Evolutionary conservation across 1,284 basidiomycete species (phyloP).

Genomic region (Melampsora abietis-canadensis): DNA sequence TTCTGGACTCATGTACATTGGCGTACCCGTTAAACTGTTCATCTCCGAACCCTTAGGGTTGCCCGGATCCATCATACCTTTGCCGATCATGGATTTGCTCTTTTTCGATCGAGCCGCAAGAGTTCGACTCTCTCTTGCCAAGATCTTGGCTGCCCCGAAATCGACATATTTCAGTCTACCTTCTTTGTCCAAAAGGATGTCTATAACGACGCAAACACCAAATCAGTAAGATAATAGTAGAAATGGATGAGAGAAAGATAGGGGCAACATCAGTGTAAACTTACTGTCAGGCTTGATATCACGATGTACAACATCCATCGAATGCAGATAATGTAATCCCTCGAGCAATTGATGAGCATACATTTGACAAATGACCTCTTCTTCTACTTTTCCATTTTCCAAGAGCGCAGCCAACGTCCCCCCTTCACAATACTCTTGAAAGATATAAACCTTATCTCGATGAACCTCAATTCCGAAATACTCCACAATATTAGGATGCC

Average conservation of each 20-base stretch:
- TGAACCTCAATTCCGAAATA: slow-evolving; percentile 99
- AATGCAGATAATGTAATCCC: slow-evolving; percentile 89
- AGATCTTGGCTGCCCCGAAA: slow-evolving; percentile 96
- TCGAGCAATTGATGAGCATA: slow-evolving; percentile 97
- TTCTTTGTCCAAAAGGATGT: slow-evolving; percentile 85
- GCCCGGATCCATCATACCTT: slow-evolving; percentile 49
- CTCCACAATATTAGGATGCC: slow-evolving; percentile 96
- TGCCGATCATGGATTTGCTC: slow-evolving; percentile 34
- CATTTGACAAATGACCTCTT: slow-evolving; percentile 90
- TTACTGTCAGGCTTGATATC: slow-evolving; percentile 98
- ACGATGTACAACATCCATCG: slow-evolving; percentile 85
- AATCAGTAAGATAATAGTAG: not conserved
- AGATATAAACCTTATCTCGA: slow-evolving; percentile 97
- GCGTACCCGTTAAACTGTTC: slow-evolving; percentile 76
- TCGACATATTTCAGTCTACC: slow-evolving; percentile 97
- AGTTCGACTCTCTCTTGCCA: slow-evolving; percentile 87
- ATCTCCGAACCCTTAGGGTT: slow-evolving; percentile 55
- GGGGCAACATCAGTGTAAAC: slow-evolving; percentile 53
- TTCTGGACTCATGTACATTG: slow-evolving; percentile 99
- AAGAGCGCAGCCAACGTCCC: slow-evolving; percentile 85
- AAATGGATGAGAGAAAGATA: no score
- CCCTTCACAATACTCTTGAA: slow-evolving; percentile 97
- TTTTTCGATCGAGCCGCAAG: slow-evolving; percentile 62
- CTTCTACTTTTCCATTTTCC: slow-evolving; percentile 92
- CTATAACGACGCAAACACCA: slow-evolving; percentile 55